Base-by-base conservation (phyloP, 306 rosid species). In the Lathyrus tuberosus region DNA sequence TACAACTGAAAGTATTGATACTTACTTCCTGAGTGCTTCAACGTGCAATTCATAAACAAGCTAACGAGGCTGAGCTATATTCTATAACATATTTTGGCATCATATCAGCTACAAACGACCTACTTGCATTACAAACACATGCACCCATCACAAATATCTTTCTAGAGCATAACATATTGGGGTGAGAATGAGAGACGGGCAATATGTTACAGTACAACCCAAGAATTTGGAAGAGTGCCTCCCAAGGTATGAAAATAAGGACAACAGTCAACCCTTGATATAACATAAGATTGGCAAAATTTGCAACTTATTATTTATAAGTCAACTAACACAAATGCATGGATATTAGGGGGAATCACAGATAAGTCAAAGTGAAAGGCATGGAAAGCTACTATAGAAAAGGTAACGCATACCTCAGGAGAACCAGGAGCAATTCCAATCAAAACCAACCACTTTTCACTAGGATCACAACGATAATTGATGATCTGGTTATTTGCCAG, bases 401-500 rank as follows among this genome's bases (percentile, higher is more conserved):
- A 41, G 35, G 5, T 76, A 76, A 41, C 76, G 74, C 79, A 48
- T 33, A 89, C 96, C 86, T 89, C 96, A 16, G 92, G 66, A 30
- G 87, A 74, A 69, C 96, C 96, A 24, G 93, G 93, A 73, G 93
- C 91, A 79, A 89, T 89, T 58, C 93, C 93, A 69, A 87, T 82
- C 74, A 89, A 84, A 70, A 89, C 91, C 78, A 89, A 64, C 96
- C 96, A 87, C 81, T 89, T 89, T 70, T 87, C 91, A 49, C 76
- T 62, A 65, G 91, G 89, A 79, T 89, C 96, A 64, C 85, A 80
- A 47, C 93, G 91, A 78, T 89, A 89, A 81, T 87, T 89, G 80
- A 87, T 89, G 60, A 89, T 89, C 83, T 89, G 96, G 58, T 87
- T 89, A 82, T 79, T 89, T 46, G 80, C 82, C 49, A 89, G 76